A percentile compares a stretch with the other conserved stretches of the same genome.
These are phyloP conservation scores for Agaricus blazei DNA, from an alignment of 768 basidiomycete genomes.

Conservation along the genomic window DNA sequence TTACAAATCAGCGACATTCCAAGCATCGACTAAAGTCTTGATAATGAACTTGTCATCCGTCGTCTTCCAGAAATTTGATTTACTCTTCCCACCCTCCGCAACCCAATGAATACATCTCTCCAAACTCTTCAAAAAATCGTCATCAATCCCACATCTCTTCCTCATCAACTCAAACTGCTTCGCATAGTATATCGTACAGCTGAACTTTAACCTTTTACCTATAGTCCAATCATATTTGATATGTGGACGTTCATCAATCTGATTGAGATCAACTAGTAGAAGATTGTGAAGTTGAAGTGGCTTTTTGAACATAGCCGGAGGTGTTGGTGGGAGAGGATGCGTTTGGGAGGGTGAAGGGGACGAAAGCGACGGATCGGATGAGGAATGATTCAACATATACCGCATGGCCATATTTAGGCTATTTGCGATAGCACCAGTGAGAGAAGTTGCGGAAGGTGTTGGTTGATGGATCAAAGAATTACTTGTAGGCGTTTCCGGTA, in stretches of 20 bases:
- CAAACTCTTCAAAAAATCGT: slow-evolving; percentile 55
- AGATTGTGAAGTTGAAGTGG: slow-evolving; percentile 45
- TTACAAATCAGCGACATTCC: slow-evolving; percentile 84
- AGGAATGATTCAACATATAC: no score
- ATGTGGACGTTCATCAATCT: slow-evolving; percentile 70
- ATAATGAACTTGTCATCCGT: slow-evolving; percentile 73
- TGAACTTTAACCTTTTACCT: slow-evolving; percentile 68
- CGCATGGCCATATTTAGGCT: slow-evolving; percentile 57
- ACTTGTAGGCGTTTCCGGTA: slow-evolving; percentile 7
- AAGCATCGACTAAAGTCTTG: slow-evolving; percentile 81
- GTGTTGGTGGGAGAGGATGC: slow-evolving; percentile 24
- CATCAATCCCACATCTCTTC: slow-evolving; percentile 62
- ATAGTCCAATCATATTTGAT: slow-evolving; percentile 81
- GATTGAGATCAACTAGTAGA: slow-evolving; percentile 33
- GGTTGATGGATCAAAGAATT: slow-evolving; percentile 9
- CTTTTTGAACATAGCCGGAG: slow-evolving; percentile 30
- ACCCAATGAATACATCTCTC: slow-evolving; percentile 59
- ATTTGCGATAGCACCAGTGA: slow-evolving; percentile 43
- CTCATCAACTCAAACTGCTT: slow-evolving; percentile 71
- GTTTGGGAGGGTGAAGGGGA: slow-evolving; percentile 29
- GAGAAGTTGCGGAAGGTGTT: slow-evolving; percentile 31
- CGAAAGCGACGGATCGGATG: slow-evolving; percentile 19
- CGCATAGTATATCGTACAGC: slow-evolving; percentile 81
- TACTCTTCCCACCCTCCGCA: slow-evolving; percentile 79
- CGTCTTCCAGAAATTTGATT: slow-evolving; percentile 80